Conservation (phyloP, 768 basidiomycete species). For the Kwoniella sp. region DNA sequence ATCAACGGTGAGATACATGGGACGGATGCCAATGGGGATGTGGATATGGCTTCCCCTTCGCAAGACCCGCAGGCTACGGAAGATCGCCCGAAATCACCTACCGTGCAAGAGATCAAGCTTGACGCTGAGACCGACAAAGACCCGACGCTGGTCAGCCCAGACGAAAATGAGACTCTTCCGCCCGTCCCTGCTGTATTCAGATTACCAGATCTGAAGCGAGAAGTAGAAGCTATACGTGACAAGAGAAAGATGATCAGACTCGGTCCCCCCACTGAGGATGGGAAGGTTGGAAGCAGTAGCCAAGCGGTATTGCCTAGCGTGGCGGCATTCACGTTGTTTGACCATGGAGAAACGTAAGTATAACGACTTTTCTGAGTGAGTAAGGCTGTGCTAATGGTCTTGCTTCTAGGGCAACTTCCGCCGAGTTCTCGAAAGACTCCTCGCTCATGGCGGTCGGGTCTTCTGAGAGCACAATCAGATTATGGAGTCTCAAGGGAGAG, state of each 20-base stretch:
- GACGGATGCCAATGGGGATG: slow-evolving; percentile 62
- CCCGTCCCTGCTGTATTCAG: slow-evolving; percentile 75
- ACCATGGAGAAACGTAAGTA: slow-evolving; percentile 88
- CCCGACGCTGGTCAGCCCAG: slow-evolving; percentile 37
- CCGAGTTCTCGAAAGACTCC: slow-evolving; percentile 84
- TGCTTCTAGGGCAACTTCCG: slow-evolving; percentile 70
- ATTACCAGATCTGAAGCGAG: slow-evolving; percentile 82
- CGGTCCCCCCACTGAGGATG: slow-evolving; percentile 62
- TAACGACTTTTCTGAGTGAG: background rate
- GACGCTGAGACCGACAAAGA: slow-evolving; percentile 32
- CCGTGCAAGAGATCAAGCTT: slow-evolving; percentile 29
- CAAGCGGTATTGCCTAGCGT: slow-evolving; percentile 67
- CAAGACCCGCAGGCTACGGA: slow-evolving; percentile 3
- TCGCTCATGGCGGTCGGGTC: slow-evolving; percentile 93
- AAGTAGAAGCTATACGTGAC: slow-evolving; percentile 85
- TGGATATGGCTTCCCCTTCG: slow-evolving; percentile 28
- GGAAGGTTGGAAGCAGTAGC: slow-evolving; percentile 24
- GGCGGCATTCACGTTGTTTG: slow-evolving; percentile 92
- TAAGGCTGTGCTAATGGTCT: background rate
- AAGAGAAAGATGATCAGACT: slow-evolving; percentile 87
- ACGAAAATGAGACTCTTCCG: slow-evolving; percentile 60
- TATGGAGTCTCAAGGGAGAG: slow-evolving; percentile 95
- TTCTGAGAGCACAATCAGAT: slow-evolving; percentile 86
- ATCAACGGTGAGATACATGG: slow-evolving; percentile 14
- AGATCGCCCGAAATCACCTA: background rate